Evolutionary conservation across 2,329 filamentous ascomycete species (phyloP), one percentile per base, ranked within the genome.

Genomic region (Zasmidium angulare): DNA sequence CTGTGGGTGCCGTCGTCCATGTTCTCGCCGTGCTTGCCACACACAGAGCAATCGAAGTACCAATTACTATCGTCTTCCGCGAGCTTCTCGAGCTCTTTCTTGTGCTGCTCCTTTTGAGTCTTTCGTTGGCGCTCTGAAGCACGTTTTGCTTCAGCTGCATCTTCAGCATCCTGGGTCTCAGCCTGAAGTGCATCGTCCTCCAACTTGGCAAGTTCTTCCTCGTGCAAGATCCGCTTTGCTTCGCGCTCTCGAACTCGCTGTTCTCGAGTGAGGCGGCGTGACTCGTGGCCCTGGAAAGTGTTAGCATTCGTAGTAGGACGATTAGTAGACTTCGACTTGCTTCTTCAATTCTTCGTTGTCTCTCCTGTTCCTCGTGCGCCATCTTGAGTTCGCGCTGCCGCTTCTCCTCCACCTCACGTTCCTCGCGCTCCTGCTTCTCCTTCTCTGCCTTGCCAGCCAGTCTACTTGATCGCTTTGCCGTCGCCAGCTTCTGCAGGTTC

Each of bases 1-100:
- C 92, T 96, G 72, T 96, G 93, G 7, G 91, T 89, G 36, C 95
- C 95, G 72, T 98, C 95, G 69, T 99, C 95, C 61, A 86, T 71
- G 60, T 97, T 90, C 68, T 96, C 89, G 21, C 95, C 95, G 74
- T 96, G 88, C 21, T 92, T 83, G 23, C 93, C 93, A 73, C 95
- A 99, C 23, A 90, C 84, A 14, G 85, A 82, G 72, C 95, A 99
- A 72, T 99, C 95, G 68, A 99, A 99, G 43, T 91, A 84, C 95
- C 95, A 98, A 53, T 92, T 86, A 12, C 91, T 90, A 50, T 95
- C 90, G 66, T 87, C 82, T 20, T 86, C 76, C 2, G 76, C 84
- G 22, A 96, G 82, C 56, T 89, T 85, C 66, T 89, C 84, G 11
- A 96, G 79, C 31, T 90, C 90, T 73, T 87, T 87, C 73, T 89